phyloP scores from a whole-genome alignment of 192 early-diverging fungal species.

The Mortierella alpina region DNA sequence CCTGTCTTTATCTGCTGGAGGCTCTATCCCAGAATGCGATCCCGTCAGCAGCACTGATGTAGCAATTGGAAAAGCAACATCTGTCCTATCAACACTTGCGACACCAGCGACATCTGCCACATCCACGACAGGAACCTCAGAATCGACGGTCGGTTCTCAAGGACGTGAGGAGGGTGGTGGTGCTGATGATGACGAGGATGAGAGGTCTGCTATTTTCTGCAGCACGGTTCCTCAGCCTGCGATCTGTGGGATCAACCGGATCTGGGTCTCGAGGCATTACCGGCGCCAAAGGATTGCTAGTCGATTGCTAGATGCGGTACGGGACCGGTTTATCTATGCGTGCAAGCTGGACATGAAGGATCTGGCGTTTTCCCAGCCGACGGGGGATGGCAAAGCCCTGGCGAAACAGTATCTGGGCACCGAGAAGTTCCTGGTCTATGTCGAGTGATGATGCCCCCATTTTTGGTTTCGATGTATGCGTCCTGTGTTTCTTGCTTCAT shows the following conservation, averaged over 20 bases:
- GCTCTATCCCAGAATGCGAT: background rate
- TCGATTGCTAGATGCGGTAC: conserved; percentile 51
- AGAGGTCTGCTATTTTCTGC: conserved; percentile 51
- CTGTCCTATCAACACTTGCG: background rate
- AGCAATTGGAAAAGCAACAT: background rate
- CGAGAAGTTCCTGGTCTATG: conserved; percentile 56
- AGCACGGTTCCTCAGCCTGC: conserved; percentile 47
- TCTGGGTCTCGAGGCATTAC: conserved; percentile 55
- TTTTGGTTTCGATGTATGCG: too few species aligned
- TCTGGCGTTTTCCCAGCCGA: conserved; percentile 62
- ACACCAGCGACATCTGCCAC: conserved; percentile 7
- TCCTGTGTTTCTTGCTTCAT: background rate
- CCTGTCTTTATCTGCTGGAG: background rate
- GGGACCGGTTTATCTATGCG: conserved; percentile 57
- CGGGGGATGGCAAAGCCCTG: conserved; percentile 57
- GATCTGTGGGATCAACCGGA: conserved; percentile 60
- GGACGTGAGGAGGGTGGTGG: background rate
- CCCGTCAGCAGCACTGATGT: background rate
- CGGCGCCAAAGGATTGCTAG: conserved; percentile 54
- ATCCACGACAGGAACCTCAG: background rate
- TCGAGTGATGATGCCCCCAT: conserved; percentile 26
- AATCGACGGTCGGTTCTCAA: background rate
- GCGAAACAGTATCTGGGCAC: conserved; percentile 51
- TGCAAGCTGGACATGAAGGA: conserved; percentile 39
- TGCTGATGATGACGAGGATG: conserved; percentile 4